Evolutionary conservation across 345 rosid genomes (phyloP).

Genomic region (Trapa incisa): DNA sequence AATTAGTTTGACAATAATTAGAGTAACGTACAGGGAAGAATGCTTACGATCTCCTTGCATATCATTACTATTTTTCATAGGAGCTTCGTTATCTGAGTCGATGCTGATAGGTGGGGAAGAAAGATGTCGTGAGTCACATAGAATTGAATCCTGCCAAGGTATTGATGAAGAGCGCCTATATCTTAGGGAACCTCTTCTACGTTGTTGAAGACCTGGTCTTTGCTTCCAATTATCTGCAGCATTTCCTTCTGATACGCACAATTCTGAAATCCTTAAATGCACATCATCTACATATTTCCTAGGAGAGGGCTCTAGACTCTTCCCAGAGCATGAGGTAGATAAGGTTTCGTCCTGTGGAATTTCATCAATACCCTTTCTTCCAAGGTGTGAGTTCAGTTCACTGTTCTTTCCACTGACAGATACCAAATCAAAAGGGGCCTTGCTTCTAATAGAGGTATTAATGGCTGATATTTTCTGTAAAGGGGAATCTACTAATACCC

Average conservation of each 20-base stretch:
- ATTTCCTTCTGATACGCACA: conserved; percentile 16
- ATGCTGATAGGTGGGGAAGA: conserved; percentile 20
- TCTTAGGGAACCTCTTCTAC: conserved; percentile 19
- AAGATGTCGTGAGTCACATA: conserved; percentile 9
- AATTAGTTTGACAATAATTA: not conserved
- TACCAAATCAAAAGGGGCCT: conserved; percentile 26
- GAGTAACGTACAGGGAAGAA: not conserved
- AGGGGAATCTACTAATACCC: conserved; percentile 37
- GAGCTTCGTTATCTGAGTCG: conserved; percentile 14
- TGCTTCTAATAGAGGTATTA: conserved; percentile 27
- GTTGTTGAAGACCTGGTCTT: conserved; percentile 28
- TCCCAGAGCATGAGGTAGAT: conserved; percentile 19
- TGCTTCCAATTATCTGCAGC: conserved; percentile 21
- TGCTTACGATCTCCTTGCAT: conserved; percentile 10
- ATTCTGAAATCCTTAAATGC: conserved; percentile 5
- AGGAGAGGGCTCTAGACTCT: conserved; percentile 12
- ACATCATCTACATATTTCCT: conserved; percentile 17
- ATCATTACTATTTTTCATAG: conserved; percentile 14
- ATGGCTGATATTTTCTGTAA: conserved; percentile 28
- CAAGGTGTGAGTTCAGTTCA: conserved; percentile 5
- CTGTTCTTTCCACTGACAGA: conserved; percentile 16
- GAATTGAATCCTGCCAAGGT: conserved; percentile 28
- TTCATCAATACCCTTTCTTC: conserved; percentile 8
- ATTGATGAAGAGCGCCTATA: conserved; percentile 17
- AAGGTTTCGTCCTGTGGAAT: conserved; percentile 23